Base-by-base conservation (phyloP, 2,329 filamentous ascomycete species). In the Penicillium sp. region DNA sequence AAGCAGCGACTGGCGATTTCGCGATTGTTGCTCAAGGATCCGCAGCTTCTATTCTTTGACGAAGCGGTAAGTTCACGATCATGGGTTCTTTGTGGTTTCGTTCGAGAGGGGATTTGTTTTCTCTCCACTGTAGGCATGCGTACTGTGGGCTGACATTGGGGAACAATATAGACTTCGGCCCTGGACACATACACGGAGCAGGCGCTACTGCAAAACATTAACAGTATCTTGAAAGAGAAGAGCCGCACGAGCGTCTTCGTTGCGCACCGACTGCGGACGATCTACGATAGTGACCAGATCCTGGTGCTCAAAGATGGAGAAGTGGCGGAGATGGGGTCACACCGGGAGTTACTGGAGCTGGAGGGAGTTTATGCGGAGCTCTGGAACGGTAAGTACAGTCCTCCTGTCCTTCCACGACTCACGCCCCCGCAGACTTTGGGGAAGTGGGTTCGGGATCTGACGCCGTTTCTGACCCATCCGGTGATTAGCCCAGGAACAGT, bases 151-250 rank as follows among this genome's bases (percentile, higher is more conserved):
- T 45, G 53, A 49, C 13, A 13, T 30, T 46, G 42, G 48, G 46
- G 58, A 59, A 61, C 38, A 61, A 48, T 56, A 35, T 58, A 85
- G 70, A 97, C 93, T 0, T 94, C 90, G 52, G 93, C 94, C 1
- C 82, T 97, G 37, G 93, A 97, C 74, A 97, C 94, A 0, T 91
- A 97, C 72, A 97, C 94, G 0, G 94, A 97, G 79, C 91, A 96
- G 77, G 90, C 91, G 1, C 83, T 98, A 53, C 88, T 98, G 81
- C 84, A 89, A 62, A 96, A 97, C 73, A 97, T 98, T 75, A 97
- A 97, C 76, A 89, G 89, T 67, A 95, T 98, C 56, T 81, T 98
- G 57, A 90, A 89, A 68, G 93, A 97, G 71, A 97, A 96, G 80
- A 82, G 83, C 3, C 86, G 93, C 59, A 98, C 95, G 0, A 97